Conservation (phyloP, 2,329 filamentous ascomycete species). For the Fusarium sp. region DNA sequence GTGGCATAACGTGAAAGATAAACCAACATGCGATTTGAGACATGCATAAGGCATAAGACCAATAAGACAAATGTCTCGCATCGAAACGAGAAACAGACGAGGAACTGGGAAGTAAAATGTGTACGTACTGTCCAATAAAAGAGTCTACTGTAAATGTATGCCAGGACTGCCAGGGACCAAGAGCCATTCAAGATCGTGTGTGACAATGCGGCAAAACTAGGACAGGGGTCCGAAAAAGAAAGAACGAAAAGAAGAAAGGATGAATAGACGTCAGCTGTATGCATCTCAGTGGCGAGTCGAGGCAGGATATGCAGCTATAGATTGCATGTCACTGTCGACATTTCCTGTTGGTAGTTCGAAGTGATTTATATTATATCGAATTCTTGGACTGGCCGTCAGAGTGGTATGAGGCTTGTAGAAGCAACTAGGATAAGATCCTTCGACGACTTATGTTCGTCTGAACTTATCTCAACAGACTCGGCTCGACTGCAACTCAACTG, state of each 20-base stretch:
- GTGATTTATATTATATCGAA: not conserved
- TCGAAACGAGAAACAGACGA: not conserved
- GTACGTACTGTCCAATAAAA: not conserved
- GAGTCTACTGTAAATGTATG: no score
- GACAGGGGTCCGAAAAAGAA: constrained; percentile 19
- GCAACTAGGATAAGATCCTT: not conserved
- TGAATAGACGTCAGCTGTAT: not conserved
- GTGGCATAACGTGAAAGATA: no score
- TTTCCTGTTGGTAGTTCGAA: not conserved
- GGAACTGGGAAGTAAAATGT: not conserved
- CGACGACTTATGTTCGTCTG: not conserved
- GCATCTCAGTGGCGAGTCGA: not conserved
- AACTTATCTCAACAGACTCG: no score
- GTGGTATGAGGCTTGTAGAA: not conserved
- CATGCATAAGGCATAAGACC: not conserved
- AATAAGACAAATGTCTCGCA: not conserved
- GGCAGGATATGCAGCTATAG: not conserved
- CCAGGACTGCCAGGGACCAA: not conserved
- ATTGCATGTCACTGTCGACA: not conserved
- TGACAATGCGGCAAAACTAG: constrained; percentile 21
- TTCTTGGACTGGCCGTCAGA: not conserved
- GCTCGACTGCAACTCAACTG: no score
- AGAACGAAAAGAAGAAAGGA: not conserved
- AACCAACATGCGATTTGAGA: not conserved
- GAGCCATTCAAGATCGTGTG: constrained; percentile 19